Base-by-base conservation (phyloP, 768 basidiomycete genomes). In the Sistotremastrum suecicum region DNA sequence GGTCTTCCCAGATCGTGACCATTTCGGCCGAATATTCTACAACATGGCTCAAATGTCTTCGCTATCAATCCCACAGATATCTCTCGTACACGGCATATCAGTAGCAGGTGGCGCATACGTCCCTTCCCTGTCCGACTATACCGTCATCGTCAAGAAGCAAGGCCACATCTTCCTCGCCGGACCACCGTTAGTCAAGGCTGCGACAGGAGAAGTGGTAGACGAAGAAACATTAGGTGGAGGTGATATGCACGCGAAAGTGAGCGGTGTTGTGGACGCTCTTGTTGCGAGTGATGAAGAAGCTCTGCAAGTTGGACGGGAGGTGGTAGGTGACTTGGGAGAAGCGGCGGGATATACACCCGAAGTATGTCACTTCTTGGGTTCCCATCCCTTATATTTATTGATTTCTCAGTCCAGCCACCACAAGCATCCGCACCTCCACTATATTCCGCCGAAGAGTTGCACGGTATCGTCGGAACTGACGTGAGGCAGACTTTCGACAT, bases 21-120 rank as follows among this genome's bases (percentile, higher is more conserved):
- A 97, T 58, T 97, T 97, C 54, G 91, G 91, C 3, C 75, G 91
- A 4, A 94, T 95, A 57, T 97, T 97, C 65, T 95, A 91, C 61
- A 95, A 97, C 56, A 94, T 94, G 89, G 85, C 86, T 4, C 88
- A 89, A 69, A 84, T 94, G 85, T 92, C 89, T 41, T 87, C 88
- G 1, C 66, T 89, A 0, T 80, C 84, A 0, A 88, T 92, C 29
- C 89, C 90, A 0, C 91, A 97, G 60, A 82, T 97, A 53, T 82
- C 88, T 7, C 76, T 89, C 29, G 90, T 97, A 3, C 92, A 95
- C 51, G 91, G 91, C 4, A 97, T 94, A 56, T 86, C 83, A 38
- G 90, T 95, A 11, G 91, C 91, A 44, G 83, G 84, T 47, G 90
- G 90, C 48, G 90, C 90, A 37, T 92, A 90, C 63, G 88, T 94